A percentile compares a stretch with the other conserved stretches of the same genome.
Evolutionary conservation across 768 basidiomycete species (phyloP).

Genomic region (Suillus discolor): DNA sequence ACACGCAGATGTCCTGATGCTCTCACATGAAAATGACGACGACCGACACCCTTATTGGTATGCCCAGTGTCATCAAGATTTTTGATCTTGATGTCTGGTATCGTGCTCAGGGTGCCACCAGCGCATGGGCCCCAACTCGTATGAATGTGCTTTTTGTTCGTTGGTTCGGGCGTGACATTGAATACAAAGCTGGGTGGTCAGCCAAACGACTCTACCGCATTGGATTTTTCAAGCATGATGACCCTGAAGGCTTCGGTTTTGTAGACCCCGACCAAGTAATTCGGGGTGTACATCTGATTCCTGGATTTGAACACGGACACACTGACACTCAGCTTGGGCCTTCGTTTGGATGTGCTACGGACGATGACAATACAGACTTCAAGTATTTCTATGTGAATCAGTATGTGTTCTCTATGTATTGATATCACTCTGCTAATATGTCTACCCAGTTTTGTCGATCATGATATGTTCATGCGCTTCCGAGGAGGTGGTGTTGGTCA

Average conservation of each 20-base stretch:
- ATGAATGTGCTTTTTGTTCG: constrained; percentile 47
- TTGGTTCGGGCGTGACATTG: constrained; percentile 36
- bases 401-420: constrained; percentile 22
- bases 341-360: constrained; percentile 3
- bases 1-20: constrained; percentile 37
- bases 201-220: constrained; percentile 37
- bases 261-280: constrained; percentile 45
- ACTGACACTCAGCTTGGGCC: constrained; percentile 18
- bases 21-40: constrained; percentile 21
- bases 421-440: not conserved
- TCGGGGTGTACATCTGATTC: constrained; percentile 43
- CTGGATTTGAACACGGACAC: constrained; percentile 34
- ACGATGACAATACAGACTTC: constrained; percentile 32
- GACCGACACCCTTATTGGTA: constrained; percentile 9
- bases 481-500: constrained; percentile 36
- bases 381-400: constrained; percentile 33
- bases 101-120: not conserved
- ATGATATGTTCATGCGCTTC: constrained; percentile 34
- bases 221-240: constrained; percentile 35
- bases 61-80: constrained; percentile 29
- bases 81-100: constrained; percentile 22
- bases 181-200: constrained; percentile 28
- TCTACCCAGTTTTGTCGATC: constrained; percentile 37
- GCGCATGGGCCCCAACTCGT: not conserved
- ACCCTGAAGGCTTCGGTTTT: constrained; percentile 44